Evolutionary conservation across 2,329 filamentous ascomycete genomes (phyloP).

Genomic region (Huntiella bhutanensis): DNA sequence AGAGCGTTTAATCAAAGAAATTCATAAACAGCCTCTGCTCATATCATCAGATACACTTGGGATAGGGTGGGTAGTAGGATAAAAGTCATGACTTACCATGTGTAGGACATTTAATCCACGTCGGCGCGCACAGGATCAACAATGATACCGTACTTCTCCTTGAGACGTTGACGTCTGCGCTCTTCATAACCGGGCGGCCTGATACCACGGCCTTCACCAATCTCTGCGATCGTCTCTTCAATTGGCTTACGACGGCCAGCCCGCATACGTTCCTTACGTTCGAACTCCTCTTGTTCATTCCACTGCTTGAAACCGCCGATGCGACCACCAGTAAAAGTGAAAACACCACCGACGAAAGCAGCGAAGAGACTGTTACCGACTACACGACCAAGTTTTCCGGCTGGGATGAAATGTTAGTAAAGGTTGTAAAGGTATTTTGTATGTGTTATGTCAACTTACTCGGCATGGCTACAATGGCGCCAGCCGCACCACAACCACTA

Average conservation of each 20-base stretch:
- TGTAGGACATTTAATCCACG: conserved; percentile 18
- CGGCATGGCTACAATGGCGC: conserved; percentile 50
- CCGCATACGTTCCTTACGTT: conserved; percentile 54
- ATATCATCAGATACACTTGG: conserved; percentile 21
- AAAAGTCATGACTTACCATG: conserved; percentile 15
- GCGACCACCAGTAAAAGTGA: conserved; percentile 49
- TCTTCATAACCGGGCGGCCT: conserved; percentile 67
- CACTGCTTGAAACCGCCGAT: conserved; percentile 16
- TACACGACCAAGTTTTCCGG: conserved; percentile 44
- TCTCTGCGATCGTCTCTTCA: conserved; percentile 60
- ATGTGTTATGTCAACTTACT: conserved; percentile 31
- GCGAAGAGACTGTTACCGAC: conserved; percentile 45
- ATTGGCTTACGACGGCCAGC: conserved; percentile 54
- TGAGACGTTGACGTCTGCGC: conserved; percentile 60
- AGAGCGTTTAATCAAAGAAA: conserved; percentile 11
- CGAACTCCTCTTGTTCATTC: conserved; percentile 48
- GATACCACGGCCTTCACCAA: conserved; percentile 80
- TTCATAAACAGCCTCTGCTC: conserved; percentile 31
- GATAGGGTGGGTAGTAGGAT: background rate
- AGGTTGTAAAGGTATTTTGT: background rate
- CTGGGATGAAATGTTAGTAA: conserved; percentile 15
- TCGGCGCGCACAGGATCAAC: conserved; percentile 45
- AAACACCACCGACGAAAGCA: conserved; percentile 39
- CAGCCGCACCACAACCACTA: conserved; percentile 58
- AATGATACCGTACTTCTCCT: conserved; percentile 76